A percentile compares a stretch with the other conserved stretches of the same genome.
These are phyloP conservation scores for Sungouiella blattae DNA, from an alignment of 805 yeast species.

Conservation along the genomic window DNA sequence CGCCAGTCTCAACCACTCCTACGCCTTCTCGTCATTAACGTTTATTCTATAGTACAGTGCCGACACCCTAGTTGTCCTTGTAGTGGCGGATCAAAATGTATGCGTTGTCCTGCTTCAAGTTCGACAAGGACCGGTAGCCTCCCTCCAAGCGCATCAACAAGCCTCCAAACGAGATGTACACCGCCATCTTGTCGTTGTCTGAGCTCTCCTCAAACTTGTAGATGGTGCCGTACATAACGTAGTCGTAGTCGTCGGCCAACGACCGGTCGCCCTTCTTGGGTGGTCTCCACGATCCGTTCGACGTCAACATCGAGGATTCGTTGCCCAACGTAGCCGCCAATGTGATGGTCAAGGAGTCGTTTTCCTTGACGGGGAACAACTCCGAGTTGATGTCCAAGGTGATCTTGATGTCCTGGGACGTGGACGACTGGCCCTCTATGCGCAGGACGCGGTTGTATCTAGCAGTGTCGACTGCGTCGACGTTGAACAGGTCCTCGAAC, in stretches of 20 bases:
- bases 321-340: constrained; percentile 71
- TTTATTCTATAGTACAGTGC: constrained; percentile 11
- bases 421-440: constrained; percentile 81
- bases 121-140: constrained; percentile 81
- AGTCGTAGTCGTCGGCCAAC: constrained; percentile 94
- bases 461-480: constrained; percentile 79
- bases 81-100: constrained; percentile 83
- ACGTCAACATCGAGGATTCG: constrained; percentile 41
- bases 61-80: constrained; percentile 30
- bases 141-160: constrained; percentile 92
- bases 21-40: constrained; percentile 1
- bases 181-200: constrained; percentile 68
- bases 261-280: constrained; percentile 82
- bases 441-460: constrained; percentile 91
- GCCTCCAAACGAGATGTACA: constrained; percentile 95
- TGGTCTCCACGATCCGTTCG: constrained; percentile 74
- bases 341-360: constrained; percentile 80
- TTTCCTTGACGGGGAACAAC: constrained; percentile 75
- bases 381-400: constrained; percentile 90
- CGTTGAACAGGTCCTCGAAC: constrained; percentile 89
- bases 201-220: constrained; percentile 89
- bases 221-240: constrained; percentile 97
- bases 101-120: constrained; percentile 90
- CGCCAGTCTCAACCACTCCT: too few species aligned
- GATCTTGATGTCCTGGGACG: constrained; percentile 74